phyloP scores from a whole-genome alignment of 176 grass and related monocot species.

The Avena eriantha region DNA sequence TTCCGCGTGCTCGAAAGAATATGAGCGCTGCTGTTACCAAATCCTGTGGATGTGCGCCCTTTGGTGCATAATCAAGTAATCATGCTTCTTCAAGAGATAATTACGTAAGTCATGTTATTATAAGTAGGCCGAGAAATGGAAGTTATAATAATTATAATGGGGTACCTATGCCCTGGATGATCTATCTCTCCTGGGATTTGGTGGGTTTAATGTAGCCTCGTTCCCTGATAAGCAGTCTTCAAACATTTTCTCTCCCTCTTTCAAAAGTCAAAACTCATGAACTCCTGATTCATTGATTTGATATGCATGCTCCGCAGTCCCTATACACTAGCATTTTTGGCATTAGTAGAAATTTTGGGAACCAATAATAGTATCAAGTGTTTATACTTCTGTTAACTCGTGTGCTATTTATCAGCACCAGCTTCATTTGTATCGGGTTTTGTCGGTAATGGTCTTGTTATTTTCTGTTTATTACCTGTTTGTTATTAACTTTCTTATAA shows the following conservation, averaged over 20 bases:
- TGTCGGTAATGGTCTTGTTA: background rate
- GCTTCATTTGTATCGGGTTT: background rate
- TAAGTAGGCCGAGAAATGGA: background rate
- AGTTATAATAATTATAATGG: background rate
- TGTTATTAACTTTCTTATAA: constrained; percentile 35
- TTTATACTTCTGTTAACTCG: constrained; percentile 18
- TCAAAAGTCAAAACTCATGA: background rate
- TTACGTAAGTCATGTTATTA: background rate
- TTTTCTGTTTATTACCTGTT: background rate
- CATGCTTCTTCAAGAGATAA: background rate
- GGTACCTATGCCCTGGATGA: background rate
- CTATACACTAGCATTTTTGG: background rate
- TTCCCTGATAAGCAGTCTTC: constrained; percentile 27
- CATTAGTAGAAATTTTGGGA: background rate
- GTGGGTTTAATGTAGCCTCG: background rate
- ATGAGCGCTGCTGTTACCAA: background rate
- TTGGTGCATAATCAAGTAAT: background rate
- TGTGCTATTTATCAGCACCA: background rate
- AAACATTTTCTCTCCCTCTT: background rate
- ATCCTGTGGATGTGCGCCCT: constrained; percentile 6
- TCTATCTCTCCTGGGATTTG: constrained; percentile 3
- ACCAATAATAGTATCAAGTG: background rate
- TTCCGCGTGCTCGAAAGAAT: background rate
- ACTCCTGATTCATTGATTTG: background rate
- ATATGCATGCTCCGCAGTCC: background rate